phyloP scores from a whole-genome alignment of 225 moss, liverwort and hornwort species.

The Asterella californica region DNA sequence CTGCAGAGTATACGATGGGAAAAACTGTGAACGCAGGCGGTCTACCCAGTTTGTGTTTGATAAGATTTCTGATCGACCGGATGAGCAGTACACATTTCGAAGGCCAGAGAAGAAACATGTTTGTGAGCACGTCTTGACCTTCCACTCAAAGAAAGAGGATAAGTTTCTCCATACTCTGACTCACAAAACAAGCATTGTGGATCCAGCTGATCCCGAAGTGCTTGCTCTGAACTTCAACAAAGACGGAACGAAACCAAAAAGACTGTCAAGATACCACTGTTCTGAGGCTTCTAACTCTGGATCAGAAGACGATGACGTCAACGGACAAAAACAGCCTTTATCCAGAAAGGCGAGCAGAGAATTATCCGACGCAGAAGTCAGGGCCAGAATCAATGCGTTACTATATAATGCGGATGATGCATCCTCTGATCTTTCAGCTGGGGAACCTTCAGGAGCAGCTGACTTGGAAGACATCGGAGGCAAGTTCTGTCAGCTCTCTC shows the following conservation, averaged over 20 bases:
- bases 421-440: constrained; percentile 20
- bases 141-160: constrained; percentile 43
- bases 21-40: constrained; percentile 34
- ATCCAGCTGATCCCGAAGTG: constrained; percentile 45
- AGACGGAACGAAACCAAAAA: constrained; percentile 31
- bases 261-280: constrained; percentile 45
- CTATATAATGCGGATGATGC: constrained; percentile 15
- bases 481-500: not conserved
- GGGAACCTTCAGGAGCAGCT: not conserved
- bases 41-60: constrained; percentile 66
- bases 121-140: constrained; percentile 77
- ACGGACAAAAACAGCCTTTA: constrained; percentile 4
- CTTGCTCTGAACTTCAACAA: constrained; percentile 41
- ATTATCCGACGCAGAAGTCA: not conserved
- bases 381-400: not conserved
- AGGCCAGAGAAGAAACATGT: constrained; percentile 70
- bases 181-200: constrained; percentile 45
- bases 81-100: constrained; percentile 72
- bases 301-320: constrained; percentile 23
- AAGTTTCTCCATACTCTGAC: constrained; percentile 32
- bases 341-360: constrained; percentile 3
- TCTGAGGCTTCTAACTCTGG: constrained; percentile 37
- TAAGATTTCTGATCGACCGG: constrained; percentile 46
- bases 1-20: constrained; percentile 63
- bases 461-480: not conserved